A percentile compares a stretch with the other conserved stretches of the same genome.
phyloP scores from a whole-genome alignment of 2,329 filamentous ascomycete genomes.

The Clathrospora elynae region DNA sequence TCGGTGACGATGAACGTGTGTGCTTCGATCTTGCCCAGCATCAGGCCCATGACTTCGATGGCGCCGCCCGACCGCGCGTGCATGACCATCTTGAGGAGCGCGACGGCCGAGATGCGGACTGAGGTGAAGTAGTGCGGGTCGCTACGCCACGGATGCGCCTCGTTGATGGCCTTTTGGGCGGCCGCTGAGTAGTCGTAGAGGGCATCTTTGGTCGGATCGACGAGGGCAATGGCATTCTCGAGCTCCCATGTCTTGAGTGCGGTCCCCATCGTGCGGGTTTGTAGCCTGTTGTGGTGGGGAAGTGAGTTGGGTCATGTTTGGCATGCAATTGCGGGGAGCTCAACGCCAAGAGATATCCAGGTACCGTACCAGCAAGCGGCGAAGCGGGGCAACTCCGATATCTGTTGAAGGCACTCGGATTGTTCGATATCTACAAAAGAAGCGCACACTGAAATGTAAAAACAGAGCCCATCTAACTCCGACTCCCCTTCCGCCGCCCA shows the following conservation, averaged over 20 bases:
- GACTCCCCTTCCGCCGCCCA: conserved; percentile 17
- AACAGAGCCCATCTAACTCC: conserved; percentile 3
- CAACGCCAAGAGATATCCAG: conserved; percentile 33
- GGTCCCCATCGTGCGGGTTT: conserved; percentile 43
- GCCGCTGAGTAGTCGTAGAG: conserved; percentile 81
- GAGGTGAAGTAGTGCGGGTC: conserved; percentile 90
- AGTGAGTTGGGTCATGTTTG: conserved; percentile 14
- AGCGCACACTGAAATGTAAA: no score
- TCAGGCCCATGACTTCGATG: conserved; percentile 95
- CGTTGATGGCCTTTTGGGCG: conserved; percentile 69
- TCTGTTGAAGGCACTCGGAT: neutral
- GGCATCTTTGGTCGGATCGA: conserved; percentile 85
- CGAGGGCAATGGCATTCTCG: conserved; percentile 78
- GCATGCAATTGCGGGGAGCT: conserved; percentile 33
- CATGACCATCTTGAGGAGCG: conserved; percentile 98
- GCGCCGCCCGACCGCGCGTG: conserved; percentile 93
- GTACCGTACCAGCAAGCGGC: conserved; percentile 34
- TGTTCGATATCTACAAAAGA: neutral
- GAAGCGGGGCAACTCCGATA: neutral
- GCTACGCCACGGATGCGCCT: conserved; percentile 72
- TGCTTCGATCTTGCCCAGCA: conserved; percentile 90
- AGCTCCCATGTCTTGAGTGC: conserved; percentile 64
- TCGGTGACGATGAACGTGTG: conserved; percentile 92
- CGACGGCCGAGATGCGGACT: conserved; percentile 90
- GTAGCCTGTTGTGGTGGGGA: conserved; percentile 12